These are phyloP conservation scores for Persicaria maculosa DNA, from an alignment of 148 eudicot genomes.

Conservation along the genomic window DNA sequence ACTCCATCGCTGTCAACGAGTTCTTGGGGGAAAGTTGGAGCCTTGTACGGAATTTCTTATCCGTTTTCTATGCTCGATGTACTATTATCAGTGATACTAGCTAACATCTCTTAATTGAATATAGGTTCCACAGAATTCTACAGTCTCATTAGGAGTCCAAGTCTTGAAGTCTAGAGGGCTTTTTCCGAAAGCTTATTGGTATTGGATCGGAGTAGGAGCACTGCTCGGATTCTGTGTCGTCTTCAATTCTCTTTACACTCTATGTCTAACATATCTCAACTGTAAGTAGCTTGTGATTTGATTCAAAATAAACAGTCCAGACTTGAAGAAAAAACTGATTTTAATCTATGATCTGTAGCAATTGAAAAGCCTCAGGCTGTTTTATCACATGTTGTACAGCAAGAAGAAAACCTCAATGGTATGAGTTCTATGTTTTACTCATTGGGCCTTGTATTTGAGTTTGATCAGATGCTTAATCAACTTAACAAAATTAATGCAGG, in stretches of 20 bases:
- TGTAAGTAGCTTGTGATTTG: neutral
- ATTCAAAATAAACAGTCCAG: neutral
- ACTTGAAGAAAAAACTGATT: neutral
- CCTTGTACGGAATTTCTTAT: slow-evolving; percentile 21
- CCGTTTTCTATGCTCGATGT: neutral
- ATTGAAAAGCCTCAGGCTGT: slow-evolving; percentile 26
- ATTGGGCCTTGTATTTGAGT: neutral
- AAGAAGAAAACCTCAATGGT: neutral
- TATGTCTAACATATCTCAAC: slow-evolving; percentile 28
- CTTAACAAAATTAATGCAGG: neutral
- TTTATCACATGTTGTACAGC: slow-evolving; percentile 12
- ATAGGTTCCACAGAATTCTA: slow-evolving; percentile 16
- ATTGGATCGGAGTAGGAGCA: slow-evolving; percentile 44
- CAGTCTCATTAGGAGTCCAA: slow-evolving; percentile 26
- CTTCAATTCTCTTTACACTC: slow-evolving; percentile 28
- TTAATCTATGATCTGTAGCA: slow-evolving; percentile 19
- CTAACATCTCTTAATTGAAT: neutral
- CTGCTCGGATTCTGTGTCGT: slow-evolving; percentile 26
- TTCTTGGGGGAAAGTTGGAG: slow-evolving; percentile 37
- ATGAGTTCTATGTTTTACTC: neutral
- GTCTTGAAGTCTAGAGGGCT: slow-evolving; percentile 27
- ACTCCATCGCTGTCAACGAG: slow-evolving; percentile 37
- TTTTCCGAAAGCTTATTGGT: slow-evolving; percentile 30
- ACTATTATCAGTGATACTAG: neutral
- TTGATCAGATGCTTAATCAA: neutral